Conservation (phyloP, 306 rosid species). For the Castanopsis chinensis region DNA sequence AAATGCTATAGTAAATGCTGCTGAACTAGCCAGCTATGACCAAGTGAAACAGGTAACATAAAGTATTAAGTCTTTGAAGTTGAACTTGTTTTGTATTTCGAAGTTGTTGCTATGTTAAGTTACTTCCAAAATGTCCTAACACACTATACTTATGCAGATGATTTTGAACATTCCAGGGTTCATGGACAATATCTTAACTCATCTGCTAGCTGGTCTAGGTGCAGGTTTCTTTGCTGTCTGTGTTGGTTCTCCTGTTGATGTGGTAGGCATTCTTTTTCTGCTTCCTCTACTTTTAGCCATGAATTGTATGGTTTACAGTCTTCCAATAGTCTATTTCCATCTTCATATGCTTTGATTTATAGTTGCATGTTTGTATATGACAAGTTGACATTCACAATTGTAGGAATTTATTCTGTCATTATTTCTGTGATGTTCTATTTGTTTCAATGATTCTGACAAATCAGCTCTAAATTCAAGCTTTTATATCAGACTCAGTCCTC, state of each 20-base stretch:
- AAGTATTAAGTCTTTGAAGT: constrained; percentile 6
- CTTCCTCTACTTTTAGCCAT: not conserved
- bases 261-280: constrained; percentile 52
- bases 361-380: not conserved
- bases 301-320: not conserved
- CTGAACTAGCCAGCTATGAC: constrained; percentile 98
- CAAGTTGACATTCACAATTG: not conserved
- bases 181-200: constrained; percentile 81
- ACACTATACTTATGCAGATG: constrained; percentile 89
- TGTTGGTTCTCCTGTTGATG: constrained; percentile 97
- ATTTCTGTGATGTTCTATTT: not conserved
- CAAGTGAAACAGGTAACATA: constrained; percentile 75
- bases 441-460: not conserved
- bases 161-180: constrained; percentile 99
- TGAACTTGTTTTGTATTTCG: constrained; percentile 15
- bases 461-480: not conserved
- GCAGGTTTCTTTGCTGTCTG: constrained; percentile 96
- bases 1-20: constrained; percentile 93
- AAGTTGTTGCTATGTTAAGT: constrained; percentile 18
- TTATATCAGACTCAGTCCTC: not conserved
- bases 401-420: not conserved
- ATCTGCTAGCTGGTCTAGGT: constrained; percentile 92
- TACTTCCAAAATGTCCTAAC: constrained; percentile 57
- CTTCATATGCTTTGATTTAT: not conserved
- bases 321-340: not conserved